Evolutionary conservation across 192 early-diverging fungal species (phyloP).

Genomic region (Kappamyces sp.): DNA sequence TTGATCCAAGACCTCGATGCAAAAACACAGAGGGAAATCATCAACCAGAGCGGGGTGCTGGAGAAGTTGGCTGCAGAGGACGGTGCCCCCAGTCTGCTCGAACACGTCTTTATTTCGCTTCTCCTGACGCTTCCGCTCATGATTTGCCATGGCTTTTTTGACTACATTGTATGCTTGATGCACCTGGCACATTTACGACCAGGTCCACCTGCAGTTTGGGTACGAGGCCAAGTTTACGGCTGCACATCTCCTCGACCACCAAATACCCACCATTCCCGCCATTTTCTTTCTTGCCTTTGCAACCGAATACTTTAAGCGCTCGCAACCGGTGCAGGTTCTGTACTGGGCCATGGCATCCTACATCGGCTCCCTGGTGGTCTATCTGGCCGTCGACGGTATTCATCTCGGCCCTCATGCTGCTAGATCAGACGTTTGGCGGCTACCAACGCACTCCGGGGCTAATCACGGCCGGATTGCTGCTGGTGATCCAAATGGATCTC

Average conservation of each 20-base stretch:
- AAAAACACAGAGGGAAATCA: neutral
- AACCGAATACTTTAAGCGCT: constrained; percentile 2
- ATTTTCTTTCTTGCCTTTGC: neutral
- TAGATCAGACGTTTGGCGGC: too few species aligned
- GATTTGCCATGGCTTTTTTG: neutral
- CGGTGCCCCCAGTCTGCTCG: neutral
- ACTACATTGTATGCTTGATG: neutral
- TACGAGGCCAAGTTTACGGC: neutral
- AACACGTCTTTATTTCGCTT: constrained; percentile 4
- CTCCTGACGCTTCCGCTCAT: constrained; percentile 7
- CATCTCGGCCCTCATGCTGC: too few species aligned
- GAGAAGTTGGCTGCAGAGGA: constrained; percentile 3
- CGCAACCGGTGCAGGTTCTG: neutral
- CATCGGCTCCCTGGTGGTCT: constrained; percentile 1
- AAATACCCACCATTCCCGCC: constrained; percentile 1
- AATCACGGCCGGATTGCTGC: neutral
- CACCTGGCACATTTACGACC: neutral
- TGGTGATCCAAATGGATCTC: constrained; percentile 12
- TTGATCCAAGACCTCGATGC: too few species aligned
- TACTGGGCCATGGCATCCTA: neutral
- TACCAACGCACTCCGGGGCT: neutral
- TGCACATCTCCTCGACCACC: neutral
- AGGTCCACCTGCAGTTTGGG: neutral
- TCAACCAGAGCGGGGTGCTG: constrained; percentile 10
- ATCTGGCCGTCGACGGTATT: neutral